Percentiles rank a stretch among this genome's conserved stretches.
Conservation (phyloP, 1,284 basidiomycete genomes). For the Sporisorium exsertum region DNA sequence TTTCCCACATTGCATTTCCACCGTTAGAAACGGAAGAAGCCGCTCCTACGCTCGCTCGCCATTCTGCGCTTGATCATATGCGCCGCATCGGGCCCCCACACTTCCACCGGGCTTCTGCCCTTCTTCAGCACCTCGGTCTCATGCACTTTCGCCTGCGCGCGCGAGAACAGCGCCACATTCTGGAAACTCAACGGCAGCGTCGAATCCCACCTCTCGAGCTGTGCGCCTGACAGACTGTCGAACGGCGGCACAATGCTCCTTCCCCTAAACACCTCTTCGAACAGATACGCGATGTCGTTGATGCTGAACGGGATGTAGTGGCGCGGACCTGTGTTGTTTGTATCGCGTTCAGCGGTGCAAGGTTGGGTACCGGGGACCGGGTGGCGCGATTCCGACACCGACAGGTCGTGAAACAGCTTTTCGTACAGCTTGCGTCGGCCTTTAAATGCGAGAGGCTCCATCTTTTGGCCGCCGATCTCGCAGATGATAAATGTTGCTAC, state of each 20-base stretch:
- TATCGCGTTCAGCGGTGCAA: background rate
- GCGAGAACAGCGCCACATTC: constrained; percentile 63
- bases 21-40: constrained; percentile 44
- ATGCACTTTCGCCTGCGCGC: constrained; percentile 60
- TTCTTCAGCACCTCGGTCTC: constrained; percentile 57
- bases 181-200: constrained; percentile 60
- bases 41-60: constrained; percentile 56
- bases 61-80: constrained; percentile 57
- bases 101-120: constrained; percentile 56
- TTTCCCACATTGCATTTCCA: background rate
- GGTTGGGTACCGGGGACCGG: constrained; percentile 20
- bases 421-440: constrained; percentile 63
- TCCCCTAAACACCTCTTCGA: constrained; percentile 64
- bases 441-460: constrained; percentile 65
- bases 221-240: constrained; percentile 48
- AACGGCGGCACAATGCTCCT: constrained; percentile 63
- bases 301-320: constrained; percentile 61
- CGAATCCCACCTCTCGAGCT: constrained; percentile 65
- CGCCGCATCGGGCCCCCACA: constrained; percentile 61
- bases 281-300: constrained; percentile 64
- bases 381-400: constrained; percentile 39
- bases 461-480: constrained; percentile 60
- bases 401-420: constrained; percentile 50
- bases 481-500: constrained; percentile 67
- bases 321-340: constrained; percentile 14